Evolutionary conservation across 2,329 filamentous ascomycete species (phyloP).

Genomic region (Plenodomus lindquistii): DNA sequence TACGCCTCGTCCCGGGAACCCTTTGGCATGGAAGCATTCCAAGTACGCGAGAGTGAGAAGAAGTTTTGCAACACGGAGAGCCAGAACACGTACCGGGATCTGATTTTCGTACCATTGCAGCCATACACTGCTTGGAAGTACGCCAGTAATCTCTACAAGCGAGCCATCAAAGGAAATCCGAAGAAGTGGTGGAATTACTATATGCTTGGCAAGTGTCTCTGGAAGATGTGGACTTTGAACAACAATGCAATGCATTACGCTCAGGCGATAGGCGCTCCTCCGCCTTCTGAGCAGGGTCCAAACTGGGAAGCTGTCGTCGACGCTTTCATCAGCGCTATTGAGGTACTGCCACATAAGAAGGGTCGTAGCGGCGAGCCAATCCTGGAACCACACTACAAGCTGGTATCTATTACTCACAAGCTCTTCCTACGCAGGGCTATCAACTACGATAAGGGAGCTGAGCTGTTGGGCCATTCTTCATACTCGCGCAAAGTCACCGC

Average conservation of each 20-base stretch:
- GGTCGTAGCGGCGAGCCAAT: constrained; percentile 73
- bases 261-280: constrained; percentile 35
- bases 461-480: constrained; percentile 56
- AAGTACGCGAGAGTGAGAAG: constrained; percentile 60
- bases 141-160: constrained; percentile 63
- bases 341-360: constrained; percentile 62
- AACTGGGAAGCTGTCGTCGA: constrained; percentile 56
- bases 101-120: constrained; percentile 62
- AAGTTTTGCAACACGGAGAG: constrained; percentile 62
- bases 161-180: constrained; percentile 61
- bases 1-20: constrained; percentile 72
- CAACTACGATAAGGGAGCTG: constrained; percentile 51
- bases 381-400: constrained; percentile 90
- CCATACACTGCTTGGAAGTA: constrained; percentile 67
- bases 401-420: constrained; percentile 81
- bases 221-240: constrained; percentile 67
- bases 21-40: constrained; percentile 69
- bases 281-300: constrained; percentile 24
- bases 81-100: constrained; percentile 57
- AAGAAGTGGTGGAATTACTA: constrained; percentile 70
- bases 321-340: constrained; percentile 62
- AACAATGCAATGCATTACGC: constrained; percentile 42
- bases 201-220: constrained; percentile 71
- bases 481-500: constrained; percentile 58
- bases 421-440: constrained; percentile 63